Base-by-base conservation (phyloP, 768 basidiomycete species). In the Russula brevipes region DNA sequence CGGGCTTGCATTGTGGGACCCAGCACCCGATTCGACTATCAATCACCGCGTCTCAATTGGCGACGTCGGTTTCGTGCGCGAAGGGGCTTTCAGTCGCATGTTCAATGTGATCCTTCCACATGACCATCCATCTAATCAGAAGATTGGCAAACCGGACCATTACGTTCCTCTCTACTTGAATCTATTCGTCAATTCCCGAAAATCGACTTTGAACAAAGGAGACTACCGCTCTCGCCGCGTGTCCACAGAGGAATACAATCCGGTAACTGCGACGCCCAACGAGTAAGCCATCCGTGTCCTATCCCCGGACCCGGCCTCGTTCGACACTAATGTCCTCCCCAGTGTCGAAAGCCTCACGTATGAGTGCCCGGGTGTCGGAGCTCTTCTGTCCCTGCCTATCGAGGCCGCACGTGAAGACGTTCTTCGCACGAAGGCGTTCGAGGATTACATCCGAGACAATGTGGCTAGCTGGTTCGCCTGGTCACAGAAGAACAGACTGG, bases 31-130 rank as follows among this genome's bases (percentile, higher is more conserved):
- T 3, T 3, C 38, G 1, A 5, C 38, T 6, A 16, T 60, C 35
- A 69, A 69, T 31, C 30, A 59, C 36, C 54, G 31, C 1, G 59
- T 69, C 57, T 47, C 52, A 9, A 57, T 67, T 10, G 69, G 66
- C 10, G 68, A 69, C 38, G 69, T 69, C 36, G 69, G 69, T 19
- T 69, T 57, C 39, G 38, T 69, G 6, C 8, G 24, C 2, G 51
- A 61, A 5, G 69, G 69, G 14, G 31, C 31, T 31, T 69, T 69
- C n/a, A n/a, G 42, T 44, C 60, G 64, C 35, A 59, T 69, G 39
- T 69, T 66, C 62, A 69, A 68, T 12, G 57, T 54, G 11, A 58
- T 45, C 3, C 59, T 54, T 38, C 24, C 35, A 1, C 54, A 52
- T 38, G 6, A 58, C 30, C 1, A 58, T 38, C 49, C 55, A 5